A percentile compares a stretch with the other conserved stretches of the same genome.
These are phyloP conservation scores for Thuidium tamariscinum DNA, from an alignment of 225 moss, liverwort and hornwort genomes.

Conservation along the genomic window DNA sequence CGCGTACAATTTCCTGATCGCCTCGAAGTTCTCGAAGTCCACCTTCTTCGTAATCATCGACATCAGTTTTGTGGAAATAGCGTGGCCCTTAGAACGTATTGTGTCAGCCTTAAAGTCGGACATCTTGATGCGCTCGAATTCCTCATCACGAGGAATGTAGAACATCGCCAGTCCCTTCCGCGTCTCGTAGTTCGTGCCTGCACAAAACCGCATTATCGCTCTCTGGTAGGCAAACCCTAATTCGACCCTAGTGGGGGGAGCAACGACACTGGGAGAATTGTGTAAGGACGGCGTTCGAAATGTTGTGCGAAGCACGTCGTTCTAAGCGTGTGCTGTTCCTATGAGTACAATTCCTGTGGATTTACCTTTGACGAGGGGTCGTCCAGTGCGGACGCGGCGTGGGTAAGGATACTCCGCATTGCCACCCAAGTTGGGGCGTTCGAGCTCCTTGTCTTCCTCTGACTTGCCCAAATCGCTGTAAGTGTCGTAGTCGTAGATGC, in stretches of 20 bases:
- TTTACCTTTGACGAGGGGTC: neutral
- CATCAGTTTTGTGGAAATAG: neutral
- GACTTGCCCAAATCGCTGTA: conserved; percentile 21
- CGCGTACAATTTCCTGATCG: conserved; percentile 4
- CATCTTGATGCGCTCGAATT: conserved; percentile 22
- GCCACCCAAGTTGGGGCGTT: conserved; percentile 15
- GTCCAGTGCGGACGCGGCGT: conserved; percentile 21
- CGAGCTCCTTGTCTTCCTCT: neutral
- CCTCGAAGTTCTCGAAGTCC: neutral
- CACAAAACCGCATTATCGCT: neutral
- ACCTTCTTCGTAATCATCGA: neutral
- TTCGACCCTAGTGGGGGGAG: neutral
- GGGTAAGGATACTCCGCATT: conserved; percentile 16
- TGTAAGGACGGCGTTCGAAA: neutral
- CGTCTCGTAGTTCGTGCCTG: conserved; percentile 8
- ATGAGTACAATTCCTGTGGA: neutral
- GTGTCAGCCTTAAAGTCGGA: conserved; percentile 15
- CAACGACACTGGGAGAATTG: neutral
- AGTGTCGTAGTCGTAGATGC: conserved; percentile 16
- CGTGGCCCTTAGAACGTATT: conserved; percentile 10
- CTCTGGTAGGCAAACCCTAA: neutral
- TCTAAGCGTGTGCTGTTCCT: neutral
- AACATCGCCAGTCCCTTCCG: conserved; percentile 1
- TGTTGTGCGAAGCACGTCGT: neutral
- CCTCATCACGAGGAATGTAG: conserved; percentile 30